These are phyloP conservation scores for Candida sithepensis DNA, from an alignment of 805 yeast species.

Conservation along the genomic window DNA sequence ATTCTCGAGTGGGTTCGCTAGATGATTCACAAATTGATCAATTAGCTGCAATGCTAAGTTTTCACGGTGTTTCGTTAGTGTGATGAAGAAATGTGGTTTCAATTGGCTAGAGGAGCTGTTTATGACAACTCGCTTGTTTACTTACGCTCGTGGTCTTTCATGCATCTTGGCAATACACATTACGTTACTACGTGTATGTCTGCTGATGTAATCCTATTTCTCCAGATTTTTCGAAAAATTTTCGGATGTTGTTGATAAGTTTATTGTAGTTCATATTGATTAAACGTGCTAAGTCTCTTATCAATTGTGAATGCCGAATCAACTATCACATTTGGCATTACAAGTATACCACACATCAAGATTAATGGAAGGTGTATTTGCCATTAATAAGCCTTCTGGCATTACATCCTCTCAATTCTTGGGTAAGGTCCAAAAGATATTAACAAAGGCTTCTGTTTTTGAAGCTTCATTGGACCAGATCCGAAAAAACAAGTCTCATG, in stretches of 20 bases:
- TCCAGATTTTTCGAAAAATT: not conserved
- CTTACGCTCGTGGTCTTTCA: too few relatives aligned
- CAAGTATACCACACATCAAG: too few relatives aligned
- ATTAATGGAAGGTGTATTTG: slow-evolving; percentile 87
- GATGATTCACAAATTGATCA: too few relatives aligned
- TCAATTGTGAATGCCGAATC: too few relatives aligned
- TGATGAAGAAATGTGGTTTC: too few relatives aligned
- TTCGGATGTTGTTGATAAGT: not conserved
- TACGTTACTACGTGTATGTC: too few relatives aligned
- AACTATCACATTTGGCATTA: too few relatives aligned
- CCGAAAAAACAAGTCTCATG: slow-evolving; percentile 42
- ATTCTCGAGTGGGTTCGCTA: slow-evolving; percentile 20
- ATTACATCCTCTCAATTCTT: slow-evolving; percentile 75
- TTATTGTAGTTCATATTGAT: not conserved
- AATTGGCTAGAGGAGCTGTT: too few relatives aligned
- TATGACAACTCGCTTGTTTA: not conserved
- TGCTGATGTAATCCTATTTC: not conserved
- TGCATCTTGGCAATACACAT: too few relatives aligned
- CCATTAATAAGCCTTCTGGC: slow-evolving; percentile 86
- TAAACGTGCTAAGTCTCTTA: not conserved
- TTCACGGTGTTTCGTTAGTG: too few relatives aligned
- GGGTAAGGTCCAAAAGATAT: slow-evolving; percentile 56
- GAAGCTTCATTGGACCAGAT: slow-evolving; percentile 49
- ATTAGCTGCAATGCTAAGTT: too few relatives aligned
- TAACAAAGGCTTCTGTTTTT: slow-evolving; percentile 59